Evolutionary conservation across 106 monocot genomes (phyloP).

Genomic region (Dendrobium huoshanense): DNA sequence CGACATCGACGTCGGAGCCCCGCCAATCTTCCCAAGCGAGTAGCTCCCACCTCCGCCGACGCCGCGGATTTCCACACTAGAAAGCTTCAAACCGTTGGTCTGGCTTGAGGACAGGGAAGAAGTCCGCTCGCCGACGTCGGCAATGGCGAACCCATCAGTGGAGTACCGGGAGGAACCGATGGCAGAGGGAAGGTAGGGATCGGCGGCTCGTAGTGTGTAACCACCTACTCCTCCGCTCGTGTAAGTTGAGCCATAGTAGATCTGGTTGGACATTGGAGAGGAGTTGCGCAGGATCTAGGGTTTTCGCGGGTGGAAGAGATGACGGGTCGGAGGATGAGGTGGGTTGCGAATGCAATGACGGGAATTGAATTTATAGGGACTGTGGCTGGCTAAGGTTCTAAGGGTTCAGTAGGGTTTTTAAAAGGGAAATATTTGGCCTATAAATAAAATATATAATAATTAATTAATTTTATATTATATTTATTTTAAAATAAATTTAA

Average conservation of each 20-base stretch:
- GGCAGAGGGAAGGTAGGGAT: conserved; percentile 10
- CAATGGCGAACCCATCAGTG: background rate
- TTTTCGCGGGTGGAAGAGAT: background rate
- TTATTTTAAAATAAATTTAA: no score
- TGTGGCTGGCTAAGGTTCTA: no score
- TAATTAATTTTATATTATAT: no score
- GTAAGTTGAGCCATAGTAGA: conserved; percentile 19
- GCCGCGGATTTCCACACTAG: conserved; percentile 1
- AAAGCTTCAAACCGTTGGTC: conserved; percentile 3
- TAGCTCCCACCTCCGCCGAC: background rate
- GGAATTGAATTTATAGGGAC: no score
- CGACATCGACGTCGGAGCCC: background rate
- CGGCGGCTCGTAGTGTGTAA: conserved; percentile 2
- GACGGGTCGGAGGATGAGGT: background rate
- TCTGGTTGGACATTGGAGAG: conserved; percentile 14
- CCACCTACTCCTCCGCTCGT: background rate
- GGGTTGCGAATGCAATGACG: background rate
- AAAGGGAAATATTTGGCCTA: background rate
- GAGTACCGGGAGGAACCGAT: conserved; percentile 7
- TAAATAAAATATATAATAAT: background rate
- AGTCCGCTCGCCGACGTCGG: conserved; percentile 7
- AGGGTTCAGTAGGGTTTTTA: background rate
- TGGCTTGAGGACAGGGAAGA: conserved; percentile 10
- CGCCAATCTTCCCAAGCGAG: background rate
- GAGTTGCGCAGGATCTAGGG: conserved; percentile 1